Conservation (phyloP, 352 stramenopile species). For the Hyphochytrium catenoides region DNA sequence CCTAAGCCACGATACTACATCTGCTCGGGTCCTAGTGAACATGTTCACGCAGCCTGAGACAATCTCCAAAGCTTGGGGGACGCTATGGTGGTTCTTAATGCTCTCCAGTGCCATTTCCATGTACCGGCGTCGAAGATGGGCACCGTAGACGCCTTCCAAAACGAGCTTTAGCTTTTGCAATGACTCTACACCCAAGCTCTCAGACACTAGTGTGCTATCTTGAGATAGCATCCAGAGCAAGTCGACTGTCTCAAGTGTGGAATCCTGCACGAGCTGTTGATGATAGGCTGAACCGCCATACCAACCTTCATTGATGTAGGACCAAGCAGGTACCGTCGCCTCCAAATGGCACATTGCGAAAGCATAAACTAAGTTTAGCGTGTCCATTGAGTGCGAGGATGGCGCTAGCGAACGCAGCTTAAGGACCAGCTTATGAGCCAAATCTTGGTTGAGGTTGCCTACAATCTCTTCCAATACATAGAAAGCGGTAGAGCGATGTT, state of each 20-base stretch:
- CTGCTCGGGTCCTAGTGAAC: background rate
- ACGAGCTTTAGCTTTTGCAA: background rate
- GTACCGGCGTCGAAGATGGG: no score
- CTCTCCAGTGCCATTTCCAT: conserved; percentile 2
- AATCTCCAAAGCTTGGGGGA: conserved; percentile 7
- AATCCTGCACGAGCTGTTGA: conserved; percentile 4
- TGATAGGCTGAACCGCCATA: conserved; percentile 1
- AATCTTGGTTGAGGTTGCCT: conserved; percentile 1
- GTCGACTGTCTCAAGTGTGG: background rate
- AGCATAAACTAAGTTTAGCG: background rate
- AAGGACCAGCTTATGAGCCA: conserved; percentile 3
- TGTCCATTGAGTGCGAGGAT: no score
- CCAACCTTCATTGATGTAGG: no score
- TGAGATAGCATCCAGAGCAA: conserved; percentile 4
- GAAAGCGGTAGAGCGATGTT: conserved; percentile 4
- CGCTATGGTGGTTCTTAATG: background rate
- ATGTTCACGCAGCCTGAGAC: conserved; percentile 3
- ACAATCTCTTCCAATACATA: conserved; percentile 6
- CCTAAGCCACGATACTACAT: conserved; percentile 1
- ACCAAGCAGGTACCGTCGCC: no score
- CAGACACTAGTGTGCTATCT: conserved; percentile 3
- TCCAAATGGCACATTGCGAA: background rate
- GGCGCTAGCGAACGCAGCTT: no score
- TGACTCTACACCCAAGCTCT: background rate
- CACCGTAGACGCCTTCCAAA: conserved; percentile 2